Base-by-base conservation (phyloP, 129 eudicot species). In the Silybum marianum region DNA sequence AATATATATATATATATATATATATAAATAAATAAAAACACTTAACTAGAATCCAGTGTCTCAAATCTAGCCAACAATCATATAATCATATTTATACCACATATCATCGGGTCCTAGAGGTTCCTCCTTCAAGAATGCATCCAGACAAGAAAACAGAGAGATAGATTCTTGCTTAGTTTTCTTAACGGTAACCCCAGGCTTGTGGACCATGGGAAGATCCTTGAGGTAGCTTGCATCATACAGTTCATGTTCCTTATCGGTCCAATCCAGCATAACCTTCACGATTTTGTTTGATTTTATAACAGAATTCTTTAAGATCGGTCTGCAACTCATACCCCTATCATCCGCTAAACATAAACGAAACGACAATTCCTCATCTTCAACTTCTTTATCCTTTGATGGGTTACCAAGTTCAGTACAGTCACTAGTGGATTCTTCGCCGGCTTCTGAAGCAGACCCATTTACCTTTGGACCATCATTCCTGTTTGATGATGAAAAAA, bases 61-160 rank as follows among this genome's bases (percentile, higher is more conserved):
- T 24, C 54, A 68, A 63, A 22, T 66, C 76, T 3, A 81, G 71
- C 11, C 13, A 48, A 36, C 23, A 22, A 54, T 71, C 80, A 75
- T n/a, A n/a, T n/a, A n/a, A n/a, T 16, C 79, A 54, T 91, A 32
- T 32, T 3, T 32, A 32, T 32, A 96, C 99, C 99, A 96, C 99
- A 96, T 96, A 44, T 96, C 99, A 85, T 96, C 99, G 58, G 99
- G 99, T 48, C 99, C 99, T 48, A 96, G 77, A 71, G 99, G 99
- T 83, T 96, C 99, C 86, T 96, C 99, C 87, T 96, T 96, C 25
- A 93, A 77, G 81, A 96, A 96, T 14, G 99, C 97, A 80, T 96
- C 99, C 82, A 96, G 82, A 71, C 99, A 96, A 60, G 98, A 93
- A 90, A 93, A 96, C 77, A 96, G 54, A n/a, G 99, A 89, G 69